Conservation (phyloP, 805 yeast genomes). For the Saccharomycopsis sp. region DNA sequence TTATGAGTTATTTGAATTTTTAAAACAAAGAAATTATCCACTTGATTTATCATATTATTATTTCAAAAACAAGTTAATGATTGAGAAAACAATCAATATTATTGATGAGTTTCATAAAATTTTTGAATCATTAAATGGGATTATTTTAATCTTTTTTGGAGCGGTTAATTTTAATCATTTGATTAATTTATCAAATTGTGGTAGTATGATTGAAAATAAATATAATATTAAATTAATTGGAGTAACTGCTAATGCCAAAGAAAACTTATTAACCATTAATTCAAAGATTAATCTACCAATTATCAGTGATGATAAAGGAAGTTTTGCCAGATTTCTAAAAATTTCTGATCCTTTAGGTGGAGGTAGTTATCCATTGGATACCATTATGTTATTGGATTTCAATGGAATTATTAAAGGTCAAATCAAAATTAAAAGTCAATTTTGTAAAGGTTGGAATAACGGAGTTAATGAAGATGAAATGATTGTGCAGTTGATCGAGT, state of each 20-base stretch:
- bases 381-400: conserved; percentile 22
- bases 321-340: conserved; percentile 20
- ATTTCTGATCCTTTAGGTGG: conserved; percentile 28
- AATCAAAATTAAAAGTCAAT: not conserved
- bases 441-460: not conserved
- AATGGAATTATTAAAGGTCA: conserved; percentile 13
- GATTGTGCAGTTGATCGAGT: conserved; percentile 8
- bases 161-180: conserved; percentile 6
- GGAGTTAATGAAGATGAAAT: conserved; percentile 1
- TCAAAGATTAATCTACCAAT: conserved; percentile 21
- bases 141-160: conserved; percentile 12
- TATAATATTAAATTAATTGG: conserved; percentile 5
- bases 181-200: conserved; percentile 1
- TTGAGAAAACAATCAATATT: no score
- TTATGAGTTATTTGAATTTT: no score
- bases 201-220: not conserved
- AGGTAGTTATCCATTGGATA: conserved; percentile 25
- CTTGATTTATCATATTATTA: no score
- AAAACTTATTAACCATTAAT: no score
- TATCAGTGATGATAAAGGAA: conserved; percentile 23
- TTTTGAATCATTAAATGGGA: no score
- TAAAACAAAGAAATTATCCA: not conserved
- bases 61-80: no score
- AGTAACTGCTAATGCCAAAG: conserved; percentile 1
- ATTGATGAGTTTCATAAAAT: no score